Percentiles rank a stretch among this genome's conserved stretches.
Conservation (phyloP, 441 rosid species). For the Viola pubescens region DNA sequence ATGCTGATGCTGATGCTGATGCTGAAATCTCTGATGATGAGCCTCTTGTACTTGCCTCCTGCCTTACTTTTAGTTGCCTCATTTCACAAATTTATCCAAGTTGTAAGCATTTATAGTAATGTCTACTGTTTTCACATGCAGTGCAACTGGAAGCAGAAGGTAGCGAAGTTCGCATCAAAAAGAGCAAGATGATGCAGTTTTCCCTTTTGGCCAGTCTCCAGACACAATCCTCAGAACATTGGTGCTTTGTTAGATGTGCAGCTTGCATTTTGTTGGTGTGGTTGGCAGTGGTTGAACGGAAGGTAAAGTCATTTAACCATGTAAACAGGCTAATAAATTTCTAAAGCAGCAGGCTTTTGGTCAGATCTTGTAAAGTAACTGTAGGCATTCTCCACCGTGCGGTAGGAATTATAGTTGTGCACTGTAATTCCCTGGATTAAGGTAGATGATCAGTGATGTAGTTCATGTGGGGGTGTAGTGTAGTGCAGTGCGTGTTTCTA, state of each 20-base stretch:
- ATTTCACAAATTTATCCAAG: neutral
- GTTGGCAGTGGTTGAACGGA: constrained; percentile 15
- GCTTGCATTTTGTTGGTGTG: constrained; percentile 13
- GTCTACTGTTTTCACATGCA: constrained; percentile 34
- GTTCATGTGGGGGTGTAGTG: constrained; percentile 14
- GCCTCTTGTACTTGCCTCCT: constrained; percentile 61
- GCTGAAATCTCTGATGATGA: constrained; percentile 78
- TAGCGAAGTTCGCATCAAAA: constrained; percentile 41
- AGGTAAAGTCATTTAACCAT: constrained; percentile 23
- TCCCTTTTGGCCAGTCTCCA: constrained; percentile 14
- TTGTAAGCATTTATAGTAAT: neutral
- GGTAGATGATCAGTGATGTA: constrained; percentile 18
- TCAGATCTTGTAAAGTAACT: constrained; percentile 32
- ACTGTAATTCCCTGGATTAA: constrained; percentile 1
- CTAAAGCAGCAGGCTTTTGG: constrained; percentile 8
- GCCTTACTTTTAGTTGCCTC: constrained; percentile 13
- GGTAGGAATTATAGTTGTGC: constrained; percentile 18
- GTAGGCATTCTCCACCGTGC: constrained; percentile 22
- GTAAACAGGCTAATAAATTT: constrained; percentile 31
- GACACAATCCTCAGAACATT: constrained; percentile 9
- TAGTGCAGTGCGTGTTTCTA: constrained; percentile 19
- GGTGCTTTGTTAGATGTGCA: constrained; percentile 12
- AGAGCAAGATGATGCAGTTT: constrained; percentile 23
- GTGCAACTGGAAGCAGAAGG: constrained; percentile 83
- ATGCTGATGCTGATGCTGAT: too few species aligned